phyloP scores from a whole-genome alignment of 352 stramenopile species.

The Phytophthora citrophthora region DNA sequence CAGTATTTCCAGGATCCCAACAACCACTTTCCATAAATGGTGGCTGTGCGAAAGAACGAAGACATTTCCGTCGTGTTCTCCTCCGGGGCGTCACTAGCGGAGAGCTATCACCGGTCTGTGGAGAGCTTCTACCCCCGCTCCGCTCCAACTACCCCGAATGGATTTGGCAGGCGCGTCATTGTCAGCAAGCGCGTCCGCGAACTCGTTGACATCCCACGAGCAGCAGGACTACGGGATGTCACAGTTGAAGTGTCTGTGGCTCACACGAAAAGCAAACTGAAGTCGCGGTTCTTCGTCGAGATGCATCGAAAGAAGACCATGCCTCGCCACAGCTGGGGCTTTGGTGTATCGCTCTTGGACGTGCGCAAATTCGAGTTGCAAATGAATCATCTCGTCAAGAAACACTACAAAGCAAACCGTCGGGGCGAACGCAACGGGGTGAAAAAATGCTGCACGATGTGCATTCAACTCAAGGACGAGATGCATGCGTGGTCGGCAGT shows the following conservation, averaged over 20 bases:
- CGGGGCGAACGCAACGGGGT: conserved; percentile 31
- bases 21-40: conserved; percentile 15
- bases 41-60: conserved; percentile 26
- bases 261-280: conserved; percentile 51
- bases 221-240: conserved; percentile 58
- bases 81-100: conserved; percentile 17
- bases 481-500: conserved; percentile 49
- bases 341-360: conserved; percentile 47
- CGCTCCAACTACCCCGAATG: conserved; percentile 11
- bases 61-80: conserved; percentile 20
- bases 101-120: conserved; percentile 24
- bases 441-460: conserved; percentile 46
- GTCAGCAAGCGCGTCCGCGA: conserved; percentile 42
- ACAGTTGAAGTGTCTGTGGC: conserved; percentile 52
- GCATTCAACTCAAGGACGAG: conserved; percentile 45
- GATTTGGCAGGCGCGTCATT: conserved; percentile 11
- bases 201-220: conserved; percentile 65
- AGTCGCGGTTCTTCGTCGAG: conserved; percentile 63
- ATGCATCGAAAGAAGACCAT: conserved; percentile 38
- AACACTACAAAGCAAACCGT: conserved; percentile 30
- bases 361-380: conserved; percentile 47
- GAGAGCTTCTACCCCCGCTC: conserved; percentile 20
- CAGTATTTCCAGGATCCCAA: conserved; percentile 3
- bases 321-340: conserved; percentile 37
- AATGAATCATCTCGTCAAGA: conserved; percentile 46